Conservation (phyloP, 1,284 basidiomycete species). For the Abortiporus biennis region DNA sequence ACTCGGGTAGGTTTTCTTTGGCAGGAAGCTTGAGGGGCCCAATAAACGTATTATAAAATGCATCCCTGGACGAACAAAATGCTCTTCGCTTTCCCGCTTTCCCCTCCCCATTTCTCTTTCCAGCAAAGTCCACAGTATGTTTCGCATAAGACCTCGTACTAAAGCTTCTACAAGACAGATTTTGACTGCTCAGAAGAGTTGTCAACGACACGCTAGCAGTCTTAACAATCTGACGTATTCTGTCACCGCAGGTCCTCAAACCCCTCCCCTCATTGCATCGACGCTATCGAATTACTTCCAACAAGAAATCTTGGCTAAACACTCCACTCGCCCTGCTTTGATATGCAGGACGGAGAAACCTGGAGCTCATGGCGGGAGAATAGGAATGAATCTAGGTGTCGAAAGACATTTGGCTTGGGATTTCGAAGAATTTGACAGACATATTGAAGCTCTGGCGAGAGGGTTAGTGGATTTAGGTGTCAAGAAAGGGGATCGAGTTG, state of each 20-base stretch:
- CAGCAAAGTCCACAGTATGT: too few species aligned
- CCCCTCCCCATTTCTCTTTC: too few species aligned
- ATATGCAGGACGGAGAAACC: constrained; percentile 58
- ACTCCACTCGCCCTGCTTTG: constrained; percentile 54
- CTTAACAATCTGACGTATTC: constrained; percentile 38
- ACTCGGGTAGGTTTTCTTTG: too few species aligned
- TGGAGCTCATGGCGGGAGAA: constrained; percentile 53
- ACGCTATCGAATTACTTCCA: constrained; percentile 65
- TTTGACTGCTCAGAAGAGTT: too few species aligned
- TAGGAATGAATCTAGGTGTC: constrained; percentile 34
- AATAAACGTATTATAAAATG: too few species aligned
- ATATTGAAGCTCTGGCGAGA: constrained; percentile 63
- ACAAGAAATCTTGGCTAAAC: constrained; percentile 44
- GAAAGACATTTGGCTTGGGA: constrained; percentile 64
- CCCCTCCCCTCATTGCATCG: constrained; percentile 52
- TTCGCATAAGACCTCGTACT: too few species aligned
- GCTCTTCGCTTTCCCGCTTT: too few species aligned
- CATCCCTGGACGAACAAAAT: too few species aligned
- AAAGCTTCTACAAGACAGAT: too few species aligned
- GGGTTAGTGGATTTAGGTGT: constrained; percentile 71
- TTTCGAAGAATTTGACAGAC: constrained; percentile 63
- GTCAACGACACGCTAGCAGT: too few species aligned
- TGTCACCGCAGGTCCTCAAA: constrained; percentile 48
- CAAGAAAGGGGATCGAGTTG: constrained; percentile 73
- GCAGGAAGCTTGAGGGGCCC: too few species aligned